Percentiles rank a stretch among this genome's conserved stretches.
These are phyloP conservation scores for Orychophragmus violaceus DNA, from an alignment of 345 rosid species.

Conservation along the genomic window DNA sequence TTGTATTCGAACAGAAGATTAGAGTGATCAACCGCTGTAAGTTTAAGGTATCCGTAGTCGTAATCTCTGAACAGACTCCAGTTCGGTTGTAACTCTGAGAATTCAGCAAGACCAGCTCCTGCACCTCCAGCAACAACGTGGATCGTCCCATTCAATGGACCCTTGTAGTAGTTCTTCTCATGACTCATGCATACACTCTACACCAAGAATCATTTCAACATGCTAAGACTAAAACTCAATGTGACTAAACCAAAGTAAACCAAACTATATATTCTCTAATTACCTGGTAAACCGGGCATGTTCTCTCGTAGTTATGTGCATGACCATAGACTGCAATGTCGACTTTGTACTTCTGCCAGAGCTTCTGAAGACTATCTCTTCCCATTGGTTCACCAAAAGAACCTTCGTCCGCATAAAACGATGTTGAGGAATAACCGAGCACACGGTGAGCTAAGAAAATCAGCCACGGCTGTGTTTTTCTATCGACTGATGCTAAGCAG, in stretches of 20 bases:
- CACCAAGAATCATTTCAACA: too few species aligned
- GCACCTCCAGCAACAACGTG: constrained; percentile 74
- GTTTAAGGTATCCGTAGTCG: constrained; percentile 50
- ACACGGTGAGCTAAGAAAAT: constrained; percentile 69
- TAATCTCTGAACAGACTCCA: constrained; percentile 58
- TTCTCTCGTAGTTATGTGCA: constrained; percentile 71
- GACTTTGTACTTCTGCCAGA: constrained; percentile 78
- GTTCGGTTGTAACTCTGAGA: constrained; percentile 35
- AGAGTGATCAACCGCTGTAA: constrained; percentile 52
- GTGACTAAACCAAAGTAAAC: too few species aligned
- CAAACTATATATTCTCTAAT: too few species aligned
- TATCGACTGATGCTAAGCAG: constrained; percentile 61
- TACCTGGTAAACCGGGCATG: constrained; percentile 73
- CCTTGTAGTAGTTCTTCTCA: constrained; percentile 46
- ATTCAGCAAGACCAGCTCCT: constrained; percentile 52
- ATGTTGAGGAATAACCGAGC: constrained; percentile 55
- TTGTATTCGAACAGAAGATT: constrained; percentile 56
- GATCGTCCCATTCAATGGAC: constrained; percentile 54
- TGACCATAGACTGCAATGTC: constrained; percentile 71
- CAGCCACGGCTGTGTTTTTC: constrained; percentile 69
- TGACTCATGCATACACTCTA: constrained; percentile 54
- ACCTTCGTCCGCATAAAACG: constrained; percentile 44
- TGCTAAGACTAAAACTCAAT: too few species aligned
- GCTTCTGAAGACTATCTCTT: constrained; percentile 57
- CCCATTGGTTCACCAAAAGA: constrained; percentile 69